Base-by-base conservation (phyloP, 257 asterid species). In the Lycium barbarum region DNA sequence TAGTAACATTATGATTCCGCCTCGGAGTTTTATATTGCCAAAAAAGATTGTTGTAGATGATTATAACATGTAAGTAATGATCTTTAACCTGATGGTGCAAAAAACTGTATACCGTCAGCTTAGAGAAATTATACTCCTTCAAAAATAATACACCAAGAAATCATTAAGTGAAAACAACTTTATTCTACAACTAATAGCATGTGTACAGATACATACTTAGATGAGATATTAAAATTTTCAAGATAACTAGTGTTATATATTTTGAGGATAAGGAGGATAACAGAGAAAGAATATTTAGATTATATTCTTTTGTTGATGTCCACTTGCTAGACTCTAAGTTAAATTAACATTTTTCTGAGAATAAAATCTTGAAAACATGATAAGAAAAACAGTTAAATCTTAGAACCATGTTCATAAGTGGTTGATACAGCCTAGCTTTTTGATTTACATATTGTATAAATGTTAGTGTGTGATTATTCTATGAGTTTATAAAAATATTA, bases 371-470 rank as follows among this genome's bases (percentile, higher is more conserved):
- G 82, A 26, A 53, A 78, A 78, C 22, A 53, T 78, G 65, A 51
- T 14, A 78, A 54, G 26, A 53, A 53, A 51, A 26, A 53, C 82
- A 51, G 65, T 33, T 51, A 76, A 26, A 76, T 76, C 82, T 51
- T 54, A 53, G 61, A 74, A 78, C 18, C 82, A 53, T 78, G 82
- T 33, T 78, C 65, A 78, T 53, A 1, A 26, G 82, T 43, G 26
- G 22, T 78, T 78, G 82, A 78, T 78, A 78, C 82, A 51, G 82
- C 82, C 63, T 76, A 51, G 82, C 82, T 51, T 51, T 33, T 49
- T 13, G 7, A 76, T 74, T 51, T 26, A 76, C 81, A 76, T 82
- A 63, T 62, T 81, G 40, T 22, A 47, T 55, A 61, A 82, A 82
- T 63, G 26, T 82, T 63, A 79, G 51, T 80, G 70, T 36, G 36